These are phyloP conservation scores for Aspergillus sp. DNA, from an alignment of 2,329 filamentous ascomycete genomes.

Conservation along the genomic window DNA sequence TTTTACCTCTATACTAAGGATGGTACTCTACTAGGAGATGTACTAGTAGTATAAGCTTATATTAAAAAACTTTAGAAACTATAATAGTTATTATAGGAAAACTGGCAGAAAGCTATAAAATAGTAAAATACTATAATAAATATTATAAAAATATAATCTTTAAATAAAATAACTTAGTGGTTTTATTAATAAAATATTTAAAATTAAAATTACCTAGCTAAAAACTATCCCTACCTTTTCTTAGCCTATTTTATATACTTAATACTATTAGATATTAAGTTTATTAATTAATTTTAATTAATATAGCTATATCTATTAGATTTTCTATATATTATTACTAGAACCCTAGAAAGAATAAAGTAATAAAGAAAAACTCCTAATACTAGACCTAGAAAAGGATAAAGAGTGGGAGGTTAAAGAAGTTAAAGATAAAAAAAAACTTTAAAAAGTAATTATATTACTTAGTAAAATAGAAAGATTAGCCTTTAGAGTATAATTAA, in stretches of 20 bases:
- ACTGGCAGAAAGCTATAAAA: not conserved
- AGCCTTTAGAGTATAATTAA: not conserved
- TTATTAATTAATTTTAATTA: not conserved
- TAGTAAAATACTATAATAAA: not conserved
- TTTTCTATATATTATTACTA: not conserved
- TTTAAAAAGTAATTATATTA: not conserved
- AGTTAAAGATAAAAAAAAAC: not conserved
- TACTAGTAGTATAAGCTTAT: not conserved
- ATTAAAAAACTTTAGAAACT: not conserved
- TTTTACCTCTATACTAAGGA: not conserved
- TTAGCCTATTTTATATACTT: not conserved
- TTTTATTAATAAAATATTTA: not conserved
- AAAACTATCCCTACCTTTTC: not conserved
- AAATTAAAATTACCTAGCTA: not conserved
- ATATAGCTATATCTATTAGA: not conserved
- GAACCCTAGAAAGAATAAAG: not conserved
- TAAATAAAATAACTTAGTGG: not conserved
- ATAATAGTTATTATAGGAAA: not conserved
- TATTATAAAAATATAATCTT: not conserved
- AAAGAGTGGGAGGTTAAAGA: not conserved
- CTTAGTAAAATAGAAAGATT: not conserved
- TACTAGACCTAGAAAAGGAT: not conserved
- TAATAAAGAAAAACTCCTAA: not conserved
- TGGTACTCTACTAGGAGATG: not conserved
- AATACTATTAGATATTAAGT: not conserved